Conservation (phyloP, 306 rosid species). For the Prinsepia uniflora region DNA sequence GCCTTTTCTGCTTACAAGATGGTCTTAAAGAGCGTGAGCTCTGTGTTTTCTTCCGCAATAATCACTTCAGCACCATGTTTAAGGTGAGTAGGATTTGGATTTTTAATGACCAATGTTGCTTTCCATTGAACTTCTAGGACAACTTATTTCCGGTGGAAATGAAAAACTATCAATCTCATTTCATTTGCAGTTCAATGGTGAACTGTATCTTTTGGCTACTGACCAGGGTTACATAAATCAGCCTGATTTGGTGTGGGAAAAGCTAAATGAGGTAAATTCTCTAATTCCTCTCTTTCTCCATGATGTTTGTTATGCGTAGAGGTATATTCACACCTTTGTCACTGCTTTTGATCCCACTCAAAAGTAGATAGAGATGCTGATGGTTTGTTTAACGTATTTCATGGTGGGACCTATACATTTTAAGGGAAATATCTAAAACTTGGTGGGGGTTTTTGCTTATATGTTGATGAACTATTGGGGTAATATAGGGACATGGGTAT, state of each 20-base stretch:
- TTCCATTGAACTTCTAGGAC: constrained; percentile 16
- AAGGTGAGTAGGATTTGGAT: constrained; percentile 61
- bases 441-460: background rate
- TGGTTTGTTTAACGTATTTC: constrained; percentile 1
- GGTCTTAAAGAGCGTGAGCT: constrained; percentile 95
- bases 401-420: background rate
- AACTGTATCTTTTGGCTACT: constrained; percentile 92
- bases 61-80: constrained; percentile 99
- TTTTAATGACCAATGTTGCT: constrained; percentile 18
- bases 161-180: constrained; percentile 7
- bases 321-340: constrained; percentile 1
- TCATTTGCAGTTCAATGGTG: constrained; percentile 60
- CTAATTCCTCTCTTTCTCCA: constrained; percentile 14
- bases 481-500: background rate
- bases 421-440: background rate
- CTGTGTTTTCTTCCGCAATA: constrained; percentile 93
- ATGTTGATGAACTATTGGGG: background rate
- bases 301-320: background rate
- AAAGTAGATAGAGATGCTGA: constrained; percentile 5
- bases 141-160: background rate
- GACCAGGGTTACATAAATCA: constrained; percentile 98
- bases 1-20: constrained; percentile 92
- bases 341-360: constrained; percentile 5
- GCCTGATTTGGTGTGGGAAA: constrained; percentile 99
- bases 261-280: constrained; percentile 76